These are phyloP conservation scores for Rhodosporidiobolus sp. DNA, from an alignment of 768 basidiomycete genomes.

Conservation along the genomic window DNA sequence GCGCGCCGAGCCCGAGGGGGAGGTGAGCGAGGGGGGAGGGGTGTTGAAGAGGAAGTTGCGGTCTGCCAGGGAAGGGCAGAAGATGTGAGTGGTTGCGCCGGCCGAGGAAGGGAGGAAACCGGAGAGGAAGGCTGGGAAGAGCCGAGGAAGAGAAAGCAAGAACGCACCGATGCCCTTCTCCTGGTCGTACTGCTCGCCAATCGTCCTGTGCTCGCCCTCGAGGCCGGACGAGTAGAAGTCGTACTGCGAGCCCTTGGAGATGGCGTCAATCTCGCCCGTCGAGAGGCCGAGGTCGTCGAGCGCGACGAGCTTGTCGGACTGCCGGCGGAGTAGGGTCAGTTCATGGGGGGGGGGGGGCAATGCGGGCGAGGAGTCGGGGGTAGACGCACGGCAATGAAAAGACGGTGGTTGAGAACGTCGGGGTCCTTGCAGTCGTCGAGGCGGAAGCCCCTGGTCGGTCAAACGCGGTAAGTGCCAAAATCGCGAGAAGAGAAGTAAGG, in stretches of 20 bases:
- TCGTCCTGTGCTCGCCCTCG: conserved; percentile 9
- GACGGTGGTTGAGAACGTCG: conserved; percentile 15
- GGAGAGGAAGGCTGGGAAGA: neutral
- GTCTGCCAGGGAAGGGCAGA: conserved; percentile 2
- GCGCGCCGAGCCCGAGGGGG: neutral
- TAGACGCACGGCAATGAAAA: conserved; percentile 27
- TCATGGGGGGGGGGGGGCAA: neutral
- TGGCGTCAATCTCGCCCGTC: conserved; percentile 20
- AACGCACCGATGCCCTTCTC: conserved; percentile 22
- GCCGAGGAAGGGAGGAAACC: neutral
- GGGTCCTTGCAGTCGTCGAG: conserved; percentile 20
- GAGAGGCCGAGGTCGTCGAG: conserved; percentile 27
- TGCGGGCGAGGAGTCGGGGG: neutral
- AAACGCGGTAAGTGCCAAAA: neutral
- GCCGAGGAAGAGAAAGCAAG: neutral
- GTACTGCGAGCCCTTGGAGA: neutral
- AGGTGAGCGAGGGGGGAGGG: neutral
- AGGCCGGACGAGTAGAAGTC: conserved; percentile 7
- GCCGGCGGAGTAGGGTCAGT: neutral
- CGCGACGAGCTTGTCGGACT: conserved; percentile 28
- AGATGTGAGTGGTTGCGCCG: neutral
- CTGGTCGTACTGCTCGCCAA: conserved; percentile 21
- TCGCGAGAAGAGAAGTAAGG: neutral
- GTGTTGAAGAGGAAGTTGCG: conserved; percentile 23
- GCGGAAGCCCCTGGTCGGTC: conserved; percentile 27